Percentiles rank a stretch among this genome's conserved stretches.
Evolutionary conservation across 2,329 filamentous ascomycete species (phyloP).

Genomic region (Colletotrichum aenigma): DNA sequence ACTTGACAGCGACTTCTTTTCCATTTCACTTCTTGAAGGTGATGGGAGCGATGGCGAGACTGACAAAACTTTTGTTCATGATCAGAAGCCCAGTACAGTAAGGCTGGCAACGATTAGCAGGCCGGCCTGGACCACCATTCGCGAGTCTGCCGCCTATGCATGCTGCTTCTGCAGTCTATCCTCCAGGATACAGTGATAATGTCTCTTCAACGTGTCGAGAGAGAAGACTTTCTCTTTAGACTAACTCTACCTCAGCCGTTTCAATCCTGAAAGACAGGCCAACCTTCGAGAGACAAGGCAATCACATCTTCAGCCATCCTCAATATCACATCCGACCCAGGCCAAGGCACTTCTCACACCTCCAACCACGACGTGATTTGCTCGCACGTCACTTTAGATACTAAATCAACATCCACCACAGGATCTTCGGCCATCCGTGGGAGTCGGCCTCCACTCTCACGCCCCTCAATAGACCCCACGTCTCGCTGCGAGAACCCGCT

Average conservation of each 20-base stretch:
- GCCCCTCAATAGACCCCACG: not conserved
- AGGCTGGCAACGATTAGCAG: too few relatives aligned
- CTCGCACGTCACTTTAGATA: fast-evolving
- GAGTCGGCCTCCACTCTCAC: fast-evolving
- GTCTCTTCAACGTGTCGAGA: too few relatives aligned
- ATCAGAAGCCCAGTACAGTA: not conserved
- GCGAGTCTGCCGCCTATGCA: too few relatives aligned
- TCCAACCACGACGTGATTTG: fast-evolving
- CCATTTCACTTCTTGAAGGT: fast-evolving
- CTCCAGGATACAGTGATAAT: too few relatives aligned
- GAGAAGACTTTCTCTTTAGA: too few relatives aligned
- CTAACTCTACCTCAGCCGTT: too few relatives aligned
- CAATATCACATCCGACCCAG: not conserved
- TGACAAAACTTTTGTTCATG: not conserved
- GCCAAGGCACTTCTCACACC: not conserved
- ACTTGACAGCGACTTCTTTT: not conserved
- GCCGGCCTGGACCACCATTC: not conserved
- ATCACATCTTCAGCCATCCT: not conserved
- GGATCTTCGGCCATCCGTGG: not conserved
- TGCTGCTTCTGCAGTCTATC: too few relatives aligned
- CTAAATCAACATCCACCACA: not conserved
- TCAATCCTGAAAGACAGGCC: too few relatives aligned
- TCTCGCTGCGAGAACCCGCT: not conserved
- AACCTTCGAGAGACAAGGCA: too few relatives aligned
- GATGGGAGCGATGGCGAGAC: not conserved